These are phyloP conservation scores for Mycena capillaripes DNA, from an alignment of 768 basidiomycete species.

Conservation along the genomic window DNA sequence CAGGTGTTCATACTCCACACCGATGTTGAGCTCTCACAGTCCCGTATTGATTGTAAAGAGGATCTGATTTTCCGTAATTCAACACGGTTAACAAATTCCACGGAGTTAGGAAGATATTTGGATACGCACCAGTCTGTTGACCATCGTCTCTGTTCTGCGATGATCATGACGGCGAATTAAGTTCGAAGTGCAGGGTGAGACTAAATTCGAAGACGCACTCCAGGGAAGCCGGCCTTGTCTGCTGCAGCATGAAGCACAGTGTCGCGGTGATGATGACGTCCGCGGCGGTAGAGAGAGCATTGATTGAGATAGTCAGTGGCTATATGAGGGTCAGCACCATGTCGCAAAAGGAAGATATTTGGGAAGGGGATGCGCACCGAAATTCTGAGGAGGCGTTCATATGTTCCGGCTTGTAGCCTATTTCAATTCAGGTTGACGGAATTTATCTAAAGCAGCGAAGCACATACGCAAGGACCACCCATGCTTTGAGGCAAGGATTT, in stretches of 20 bases:
- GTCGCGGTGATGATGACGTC: slow-evolving; percentile 65
- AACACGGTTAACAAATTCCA: background rate
- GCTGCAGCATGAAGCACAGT: slow-evolving; percentile 62
- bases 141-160: slow-evolving; percentile 61
- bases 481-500: slow-evolving; percentile 45
- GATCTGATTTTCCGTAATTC: slow-evolving; percentile 49
- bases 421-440: background rate
- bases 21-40: slow-evolving; percentile 47
- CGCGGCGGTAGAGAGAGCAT: slow-evolving; percentile 60
- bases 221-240: slow-evolving; percentile 65
- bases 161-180: no score
- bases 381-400: slow-evolving; percentile 49
- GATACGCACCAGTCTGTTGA: slow-evolving; percentile 59
- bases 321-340: slow-evolving; percentile 26
- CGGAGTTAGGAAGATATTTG: background rate
- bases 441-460: background rate
- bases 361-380: slow-evolving; percentile 46
- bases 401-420: slow-evolving; percentile 57
- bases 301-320: slow-evolving; percentile 65
- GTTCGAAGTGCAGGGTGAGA: background rate
- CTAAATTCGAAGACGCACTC: slow-evolving; percentile 44
- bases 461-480: slow-evolving; percentile 58
- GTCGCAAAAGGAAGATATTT: background rate
- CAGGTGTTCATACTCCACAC: background rate
- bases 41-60: slow-evolving; percentile 70